Evolutionary conservation across 208 protist genomes (phyloP).

Genomic region (Novymonas esmeraldas): DNA sequence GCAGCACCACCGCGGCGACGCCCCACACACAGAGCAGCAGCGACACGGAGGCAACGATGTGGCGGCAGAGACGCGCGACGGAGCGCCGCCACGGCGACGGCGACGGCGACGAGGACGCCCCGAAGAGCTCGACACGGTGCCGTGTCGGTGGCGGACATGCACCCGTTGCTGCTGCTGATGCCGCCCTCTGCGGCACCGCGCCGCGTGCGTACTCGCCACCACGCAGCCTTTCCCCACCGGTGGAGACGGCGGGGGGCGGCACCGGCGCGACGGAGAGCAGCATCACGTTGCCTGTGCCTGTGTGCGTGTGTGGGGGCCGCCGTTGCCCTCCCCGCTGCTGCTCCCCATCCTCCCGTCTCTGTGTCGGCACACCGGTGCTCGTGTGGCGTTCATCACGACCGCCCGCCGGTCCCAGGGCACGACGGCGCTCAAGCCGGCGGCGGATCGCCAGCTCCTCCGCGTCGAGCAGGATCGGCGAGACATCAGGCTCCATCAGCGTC

Average conservation of each 20-base stretch:
- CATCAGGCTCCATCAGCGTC: constrained; percentile 44
- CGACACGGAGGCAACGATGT: neutral
- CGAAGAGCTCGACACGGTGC: constrained; percentile 9
- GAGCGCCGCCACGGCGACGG: neutral
- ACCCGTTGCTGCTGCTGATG: neutral
- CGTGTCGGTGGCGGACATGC: neutral
- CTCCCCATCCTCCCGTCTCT: neutral
- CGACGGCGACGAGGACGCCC: constrained; percentile 2
- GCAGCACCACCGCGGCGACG: constrained; percentile 5
- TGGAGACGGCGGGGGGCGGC: neutral
- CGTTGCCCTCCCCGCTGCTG: neutral
- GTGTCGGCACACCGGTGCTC: neutral
- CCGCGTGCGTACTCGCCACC: too few relatives aligned
- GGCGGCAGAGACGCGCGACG: neutral
- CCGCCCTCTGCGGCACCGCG: too few relatives aligned
- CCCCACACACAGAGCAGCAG: constrained; percentile 7
- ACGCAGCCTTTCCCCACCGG: neutral
- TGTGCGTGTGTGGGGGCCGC: neutral
- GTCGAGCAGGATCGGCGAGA: constrained; percentile 60
- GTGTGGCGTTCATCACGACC: neutral
- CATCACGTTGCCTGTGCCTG: constrained; percentile 4
- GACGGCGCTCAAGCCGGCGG: constrained; percentile 16
- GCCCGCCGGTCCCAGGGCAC: too few relatives aligned
- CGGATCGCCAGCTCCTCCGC: constrained; percentile 31
- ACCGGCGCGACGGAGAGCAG: constrained; percentile 1